Evolutionary conservation across 129 eudicot species (phyloP), one percentile per base, ranked within the genome.

Genomic region (Artemisia tridentata): DNA sequence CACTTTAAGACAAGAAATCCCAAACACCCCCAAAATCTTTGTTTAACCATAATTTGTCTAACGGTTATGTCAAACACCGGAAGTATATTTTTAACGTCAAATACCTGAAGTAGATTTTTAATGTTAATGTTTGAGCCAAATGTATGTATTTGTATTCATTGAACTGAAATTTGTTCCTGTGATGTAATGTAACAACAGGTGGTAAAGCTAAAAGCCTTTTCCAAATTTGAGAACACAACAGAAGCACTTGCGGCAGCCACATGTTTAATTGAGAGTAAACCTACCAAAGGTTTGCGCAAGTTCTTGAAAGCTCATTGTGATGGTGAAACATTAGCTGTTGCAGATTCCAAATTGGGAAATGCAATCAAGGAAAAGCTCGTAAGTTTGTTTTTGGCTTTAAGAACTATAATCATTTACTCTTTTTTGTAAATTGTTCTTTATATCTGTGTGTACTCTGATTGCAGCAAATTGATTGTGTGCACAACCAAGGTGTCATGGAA

Each of bases 161-260:
- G 45, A 38, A 38, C 45, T 38, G 45, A 38, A 38, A 5, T 38
- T 38, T 76, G 75, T 60, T 47, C 72, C 51, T 50, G 38, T 41
- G 21, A 59, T 16, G 46, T 29, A 53, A 76, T 72, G 45, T 61
- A 3, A 69, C 20, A 64, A 20, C 73, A 90, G 97, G 72, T 90
- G 68, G 96, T 93, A 23, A 90, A 90, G 96, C 92, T 93, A 55
- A 90, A 85, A 81, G 97, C 99, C 49, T 93, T 93, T 41, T 84
- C 95, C 18, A 93, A 93, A 82, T 93, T 93, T 72, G 99, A 93
- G 67, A 93, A 93, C 80, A 93, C 92, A 31, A 75, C 96, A 10
- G 96, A 87, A 73, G 99, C 99, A 15, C 73, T 90, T 34, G 69
- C 93, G 8, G 96, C 82, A 19, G 91, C 93, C 38, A 84, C 88